Evolutionary conservation across 148 eudicot species (phyloP), one percentile per base, ranked within the genome.

Genomic region (Tetragonia tetragonoides): DNA sequence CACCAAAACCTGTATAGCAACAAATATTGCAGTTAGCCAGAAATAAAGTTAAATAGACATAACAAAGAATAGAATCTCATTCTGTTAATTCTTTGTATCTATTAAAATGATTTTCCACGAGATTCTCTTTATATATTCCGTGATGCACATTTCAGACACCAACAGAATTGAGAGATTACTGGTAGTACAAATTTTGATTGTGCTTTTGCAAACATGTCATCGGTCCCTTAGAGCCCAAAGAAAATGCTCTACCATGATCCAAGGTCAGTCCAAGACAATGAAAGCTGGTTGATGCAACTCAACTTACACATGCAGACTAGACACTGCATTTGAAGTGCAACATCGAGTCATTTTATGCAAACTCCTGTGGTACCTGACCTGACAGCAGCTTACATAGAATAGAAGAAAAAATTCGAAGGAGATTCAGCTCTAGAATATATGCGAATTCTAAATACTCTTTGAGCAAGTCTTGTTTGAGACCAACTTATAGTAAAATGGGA

Each of bases 1-100:
- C 82, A 94, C 98, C 89, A 94, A 82, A 80, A 94, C 90, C 98
- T 94, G 92, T 87, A 89, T 68, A 28, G 65, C 21, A 63, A 68
- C 68, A 2, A 75, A 38, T 44, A 68, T 20, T 15, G n/a, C 57
- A 63, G 46, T 76, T 7, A 60, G 70, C 70, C 38, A 53, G 67
- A 41, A 15, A 66, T 66, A 66, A 24, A 16, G 60, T 47, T 28
- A 20, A 51, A 49, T 11, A 51, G 74, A 21, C 28, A 2, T 51
- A 34, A 49, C 38, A 38, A 16, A 38, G 63, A 75, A 38, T 49
- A 60, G 28, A 9, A 53, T 40, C 2, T 8, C 17, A 14, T 28
- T n/a, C 21, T 68, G 46, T 39, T 6, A 56, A 16, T 17, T 18
- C 60, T 18, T 56, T 56, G 20, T 56, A 56, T 60, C 5, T 3